Base-by-base conservation (phyloP, 352 stramenopile genomes). In the Pythium scleroteichum region DNA sequence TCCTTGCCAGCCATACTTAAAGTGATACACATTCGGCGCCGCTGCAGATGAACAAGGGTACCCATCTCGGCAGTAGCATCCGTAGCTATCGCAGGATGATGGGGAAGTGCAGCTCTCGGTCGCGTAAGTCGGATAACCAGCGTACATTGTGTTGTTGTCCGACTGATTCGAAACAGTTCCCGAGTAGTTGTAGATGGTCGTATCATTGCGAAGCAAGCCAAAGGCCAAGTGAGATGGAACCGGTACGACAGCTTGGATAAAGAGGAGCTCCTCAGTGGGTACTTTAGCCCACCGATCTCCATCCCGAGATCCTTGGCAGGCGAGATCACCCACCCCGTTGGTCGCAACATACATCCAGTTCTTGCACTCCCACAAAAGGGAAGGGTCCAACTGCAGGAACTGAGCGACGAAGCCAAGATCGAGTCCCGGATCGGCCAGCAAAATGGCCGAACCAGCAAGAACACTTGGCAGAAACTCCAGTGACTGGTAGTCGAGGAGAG, bases 1-100 rank as follows among this genome's bases (percentile, higher is more conserved):
- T 23, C 74, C 78, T 59, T 92, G 80, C 83, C 83, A 92, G 47
- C 83, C 83, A 61, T 90, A 90, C 66, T 92, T 90, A 66, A 86
- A 92, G 64, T 90, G 83, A 64, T 92, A 90, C 32, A 92, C 83
- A 46, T 79, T 73, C 27, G 79, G 77, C 7, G 77, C 75, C 1
- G 72, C 59, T 20, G 68, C 57, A 4, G 59, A 66, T 8, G 49
- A 24, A 46, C 73, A 87, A 22, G 76, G 73, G 62, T 86, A 88
- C 13, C 42, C 32, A 22, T 66, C 72, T 42, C 76, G 69, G 59
- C 80, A 88, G 62, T 71, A 68, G 61, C 82, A 77, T 29, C 78
- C 81, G 63, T 85, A 92, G 47, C 78, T 84, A 66, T 88, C 75
- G 59, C 80, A 90, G 13, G 82, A 84, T 29, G 80, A 85, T 26